phyloP scores from a whole-genome alignment of 139 green algal genomes.

The Chlamydomonas incerta region DNA sequence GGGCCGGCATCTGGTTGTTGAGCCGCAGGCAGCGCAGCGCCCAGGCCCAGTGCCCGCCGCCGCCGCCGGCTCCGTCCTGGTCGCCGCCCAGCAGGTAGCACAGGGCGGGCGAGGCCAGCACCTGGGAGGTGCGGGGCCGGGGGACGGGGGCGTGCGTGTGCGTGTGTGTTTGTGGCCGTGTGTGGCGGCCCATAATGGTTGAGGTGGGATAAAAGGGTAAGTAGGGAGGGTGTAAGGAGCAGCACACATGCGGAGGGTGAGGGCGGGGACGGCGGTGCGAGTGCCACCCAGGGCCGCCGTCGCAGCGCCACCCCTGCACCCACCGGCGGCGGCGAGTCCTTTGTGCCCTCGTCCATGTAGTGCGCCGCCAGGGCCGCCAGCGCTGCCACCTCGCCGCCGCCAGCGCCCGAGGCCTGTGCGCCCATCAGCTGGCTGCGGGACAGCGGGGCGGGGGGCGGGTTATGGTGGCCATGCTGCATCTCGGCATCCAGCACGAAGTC shows the following conservation, averaged over 20 bases:
- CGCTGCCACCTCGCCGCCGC: too few relatives aligned
- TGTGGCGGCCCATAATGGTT: too few relatives aligned
- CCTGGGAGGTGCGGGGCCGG: not conserved
- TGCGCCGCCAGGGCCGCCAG: not conserved
- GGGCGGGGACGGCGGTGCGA: not conserved
- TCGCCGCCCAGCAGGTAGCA: not conserved
- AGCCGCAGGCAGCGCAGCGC: not conserved
- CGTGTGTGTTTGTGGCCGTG: too few relatives aligned
- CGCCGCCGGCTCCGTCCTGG: not conserved
- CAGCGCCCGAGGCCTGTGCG: too few relatives aligned
- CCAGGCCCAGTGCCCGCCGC: not conserved
- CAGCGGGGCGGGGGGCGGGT: too few relatives aligned
- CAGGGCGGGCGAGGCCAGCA: constrained; percentile 5
- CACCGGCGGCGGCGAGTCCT: not conserved
- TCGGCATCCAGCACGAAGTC: too few relatives aligned
- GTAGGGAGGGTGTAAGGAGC: not conserved
- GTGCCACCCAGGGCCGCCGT: not conserved
- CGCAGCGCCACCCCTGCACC: not conserved
- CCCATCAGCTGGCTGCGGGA: not conserved
- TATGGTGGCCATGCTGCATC: too few relatives aligned
- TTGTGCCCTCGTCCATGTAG: not conserved
- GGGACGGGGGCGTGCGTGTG: not conserved
- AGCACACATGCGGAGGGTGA: not conserved
- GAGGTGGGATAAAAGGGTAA: not conserved
- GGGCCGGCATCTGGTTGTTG: not conserved